Percentiles rank a stretch among this genome's conserved stretches.
phyloP scores from a whole-genome alignment of 2,329 filamentous ascomycete genomes.

The Didymella keratinophila region DNA sequence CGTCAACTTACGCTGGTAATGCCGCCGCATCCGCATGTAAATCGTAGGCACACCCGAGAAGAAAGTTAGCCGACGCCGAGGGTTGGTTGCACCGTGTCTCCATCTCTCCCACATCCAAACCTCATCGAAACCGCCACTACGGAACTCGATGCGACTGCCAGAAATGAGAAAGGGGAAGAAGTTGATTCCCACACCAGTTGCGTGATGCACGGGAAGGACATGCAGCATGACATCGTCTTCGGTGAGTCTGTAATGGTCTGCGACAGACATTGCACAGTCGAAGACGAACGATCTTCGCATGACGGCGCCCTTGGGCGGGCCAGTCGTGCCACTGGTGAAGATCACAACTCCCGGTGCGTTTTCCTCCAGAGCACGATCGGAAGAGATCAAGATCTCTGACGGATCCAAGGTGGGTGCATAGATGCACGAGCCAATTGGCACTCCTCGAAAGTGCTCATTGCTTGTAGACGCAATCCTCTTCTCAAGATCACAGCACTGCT shows the following conservation, averaged over 20 bases:
- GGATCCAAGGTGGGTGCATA: conserved; percentile 41
- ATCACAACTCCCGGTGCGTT: conserved; percentile 55
- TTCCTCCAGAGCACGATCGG: conserved; percentile 51
- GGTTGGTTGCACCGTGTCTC: conserved; percentile 39
- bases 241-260: conserved; percentile 45
- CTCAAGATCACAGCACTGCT: conserved; percentile 39
- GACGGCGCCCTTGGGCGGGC: conserved; percentile 56
- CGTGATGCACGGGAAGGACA: conserved; percentile 49
- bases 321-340: conserved; percentile 59
- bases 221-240: conserved; percentile 47
- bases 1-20: conserved; percentile 48
- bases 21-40: conserved; percentile 47
- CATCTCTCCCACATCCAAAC: conserved; percentile 48
- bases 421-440: conserved; percentile 49
- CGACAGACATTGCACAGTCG: conserved; percentile 43
- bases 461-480: conserved; percentile 36
- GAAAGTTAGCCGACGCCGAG: conserved; percentile 38
- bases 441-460: conserved; percentile 46
- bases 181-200: conserved; percentile 47
- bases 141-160: conserved; percentile 47
- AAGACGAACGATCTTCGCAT: conserved; percentile 55
- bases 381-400: conserved; percentile 51
- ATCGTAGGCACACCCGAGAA: conserved; percentile 51
- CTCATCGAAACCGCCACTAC: conserved; percentile 48
- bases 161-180: conserved; percentile 48